A percentile compares a stretch with the other conserved stretches of the same genome.
phyloP scores from a whole-genome alignment of 2,329 filamentous ascomycete genomes.

The Chalaropsis thielavioides region DNA sequence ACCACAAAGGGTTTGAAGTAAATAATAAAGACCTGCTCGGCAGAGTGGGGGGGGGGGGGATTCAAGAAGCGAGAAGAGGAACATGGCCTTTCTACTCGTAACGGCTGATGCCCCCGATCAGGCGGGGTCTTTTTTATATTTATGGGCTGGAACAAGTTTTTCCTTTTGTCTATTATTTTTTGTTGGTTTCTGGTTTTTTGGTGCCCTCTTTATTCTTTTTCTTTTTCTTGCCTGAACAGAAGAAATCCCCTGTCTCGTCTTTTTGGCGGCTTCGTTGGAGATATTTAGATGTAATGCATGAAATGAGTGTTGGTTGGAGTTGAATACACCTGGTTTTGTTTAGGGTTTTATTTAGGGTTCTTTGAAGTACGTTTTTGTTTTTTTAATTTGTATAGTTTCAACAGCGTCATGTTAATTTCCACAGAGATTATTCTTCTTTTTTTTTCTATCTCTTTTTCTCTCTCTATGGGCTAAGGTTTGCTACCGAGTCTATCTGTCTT shows the following conservation, averaged over 20 bases:
- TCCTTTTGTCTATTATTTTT: background rate
- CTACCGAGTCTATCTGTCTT: background rate
- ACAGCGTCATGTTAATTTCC: background rate
- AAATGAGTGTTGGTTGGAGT: constrained; percentile 4
- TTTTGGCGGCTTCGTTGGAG: constrained; percentile 6
- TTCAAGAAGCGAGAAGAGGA: background rate
- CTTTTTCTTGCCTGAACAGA: background rate
- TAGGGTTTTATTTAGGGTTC: background rate
- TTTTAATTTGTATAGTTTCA: background rate
- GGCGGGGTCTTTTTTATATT: background rate
- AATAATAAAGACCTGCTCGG: background rate
- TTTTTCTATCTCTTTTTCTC: background rate
- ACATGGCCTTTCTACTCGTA: background rate
- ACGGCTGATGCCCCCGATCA: background rate
- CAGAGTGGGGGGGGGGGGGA: background rate
- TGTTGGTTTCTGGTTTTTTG: background rate
- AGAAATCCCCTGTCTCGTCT: background rate
- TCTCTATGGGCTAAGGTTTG: background rate
- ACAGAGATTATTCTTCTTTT: background rate
- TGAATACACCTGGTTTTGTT: background rate
- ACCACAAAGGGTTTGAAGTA: constrained; percentile 36
- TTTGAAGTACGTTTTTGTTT: background rate
- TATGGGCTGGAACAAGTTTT: background rate
- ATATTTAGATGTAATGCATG: constrained; percentile 4
- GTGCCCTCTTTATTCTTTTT: background rate